Conservation (phyloP, 2,329 filamentous ascomycete genomes). For the Dactylellina parvicollis region DNA sequence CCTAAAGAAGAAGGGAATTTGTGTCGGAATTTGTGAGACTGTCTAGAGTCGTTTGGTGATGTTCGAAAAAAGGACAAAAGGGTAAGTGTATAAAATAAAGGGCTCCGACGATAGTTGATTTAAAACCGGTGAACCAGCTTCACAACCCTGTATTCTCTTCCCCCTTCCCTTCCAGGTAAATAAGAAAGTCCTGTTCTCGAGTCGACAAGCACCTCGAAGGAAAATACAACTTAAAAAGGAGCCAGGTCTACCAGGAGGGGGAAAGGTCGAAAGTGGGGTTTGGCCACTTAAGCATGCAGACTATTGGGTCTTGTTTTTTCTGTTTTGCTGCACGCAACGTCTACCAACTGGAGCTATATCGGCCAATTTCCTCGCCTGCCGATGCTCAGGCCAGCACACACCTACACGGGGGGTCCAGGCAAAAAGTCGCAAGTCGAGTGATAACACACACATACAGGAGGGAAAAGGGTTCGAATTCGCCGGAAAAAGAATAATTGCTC, state of each 20-base stretch:
- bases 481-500: constrained; percentile 13
- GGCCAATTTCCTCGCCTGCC: constrained; percentile 53
- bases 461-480: constrained; percentile 12
- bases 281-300: constrained; percentile 55
- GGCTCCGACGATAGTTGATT: background rate
- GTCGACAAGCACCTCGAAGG: constrained; percentile 42
- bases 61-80: background rate
- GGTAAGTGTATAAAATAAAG: constrained; percentile 25
- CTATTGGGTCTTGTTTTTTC: constrained; percentile 38
- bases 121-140: constrained; percentile 20
- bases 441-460: constrained; percentile 47
- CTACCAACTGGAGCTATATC: constrained; percentile 43
- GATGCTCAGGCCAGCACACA: constrained; percentile 49
- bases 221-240: constrained; percentile 40
- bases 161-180: constrained; percentile 49
- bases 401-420: too few relatives aligned
- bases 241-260: constrained; percentile 30
- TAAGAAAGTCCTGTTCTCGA: constrained; percentile 44
- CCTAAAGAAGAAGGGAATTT: background rate
- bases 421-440: constrained; percentile 12
- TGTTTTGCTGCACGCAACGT: constrained; percentile 32
- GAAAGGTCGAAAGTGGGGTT: constrained; percentile 52
- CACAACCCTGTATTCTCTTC: constrained; percentile 32
- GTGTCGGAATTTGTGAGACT: background rate
- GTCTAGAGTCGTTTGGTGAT: background rate